Evolutionary conservation across 225 moss, liverwort and hornwort genomes (phyloP), one percentile per base, ranked within the genome.

Genomic region (Neckera pumila): DNA sequence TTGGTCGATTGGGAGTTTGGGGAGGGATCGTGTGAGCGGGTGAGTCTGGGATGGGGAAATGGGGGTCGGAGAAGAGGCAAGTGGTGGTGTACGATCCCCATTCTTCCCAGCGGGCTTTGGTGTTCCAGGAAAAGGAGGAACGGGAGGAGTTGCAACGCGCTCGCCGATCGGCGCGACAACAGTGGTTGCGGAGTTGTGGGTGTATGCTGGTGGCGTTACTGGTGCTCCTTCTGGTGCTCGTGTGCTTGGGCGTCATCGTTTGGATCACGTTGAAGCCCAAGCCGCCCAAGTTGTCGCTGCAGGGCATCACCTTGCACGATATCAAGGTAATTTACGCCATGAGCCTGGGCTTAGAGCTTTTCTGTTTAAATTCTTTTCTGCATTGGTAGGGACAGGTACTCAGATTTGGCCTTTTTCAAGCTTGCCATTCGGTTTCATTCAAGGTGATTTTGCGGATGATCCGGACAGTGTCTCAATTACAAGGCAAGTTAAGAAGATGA

Each of bases 241-340:
- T 81, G 63, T 72, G 82, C 60, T 77, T 92, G 77, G 89, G 89
- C 11, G 76, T 78, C 21, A 86, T 92, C 34, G 33, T 87, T 51
- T 92, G 90, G 89, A 42, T 89, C 34, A 76, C 90, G 40, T 62
- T 92, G 17, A 89, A 86, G 80, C 90, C 92, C 58, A 90, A 87
- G 80, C 64, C 89, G 27, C 89, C 92, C 36, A 61, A 82, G 47
- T 82, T 90, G 85, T 64, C 66, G 42, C 82, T 89, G 28, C 81
- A 87, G 43, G 90, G 87, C 36, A 76, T 92, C 85, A 85, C 89
- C 43, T 66, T 92, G 51, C 72, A 85, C 65, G 87, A 90, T 77
- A 76, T 92, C 42, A 87, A 90, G 89, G 87, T 92, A 85, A 57
- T 19, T 23, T 6, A 76, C 1, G 31, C 45, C 51, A 19, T 36